A percentile compares a stretch with the other conserved stretches of the same genome.
Conservation (phyloP, 345 rosid species). For the Citrus unshiu region DNA sequence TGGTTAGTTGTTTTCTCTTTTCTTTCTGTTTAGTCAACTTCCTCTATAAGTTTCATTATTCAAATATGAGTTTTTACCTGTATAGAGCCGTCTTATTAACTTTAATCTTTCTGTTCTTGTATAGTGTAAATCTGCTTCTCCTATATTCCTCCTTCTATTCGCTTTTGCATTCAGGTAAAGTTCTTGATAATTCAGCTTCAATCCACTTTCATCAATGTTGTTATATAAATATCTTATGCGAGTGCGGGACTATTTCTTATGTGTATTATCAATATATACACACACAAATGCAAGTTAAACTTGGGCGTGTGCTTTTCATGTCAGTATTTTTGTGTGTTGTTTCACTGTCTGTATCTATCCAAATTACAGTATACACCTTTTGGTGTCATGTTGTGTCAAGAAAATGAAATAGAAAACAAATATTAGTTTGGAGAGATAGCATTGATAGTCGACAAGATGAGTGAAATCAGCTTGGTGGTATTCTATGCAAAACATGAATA, state of each 20-base stretch:
- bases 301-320: neutral
- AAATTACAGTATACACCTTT: neutral
- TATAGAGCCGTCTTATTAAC: conserved; percentile 12
- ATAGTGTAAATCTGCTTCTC: conserved; percentile 99
- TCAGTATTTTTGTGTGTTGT: neutral
- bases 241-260: neutral
- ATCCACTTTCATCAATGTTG: neutral
- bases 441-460: neutral
- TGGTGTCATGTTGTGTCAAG: neutral
- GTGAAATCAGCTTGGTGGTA: neutral
- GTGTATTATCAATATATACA: neutral
- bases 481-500: neutral
- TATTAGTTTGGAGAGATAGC: neutral
- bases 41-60: neutral
- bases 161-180: conserved; percentile 98
- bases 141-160: conserved; percentile 92
- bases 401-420: neutral
- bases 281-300: neutral
- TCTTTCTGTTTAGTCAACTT: neutral
- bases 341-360: neutral
- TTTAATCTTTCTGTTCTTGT: conserved; percentile 12
- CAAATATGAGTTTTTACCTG: neutral
- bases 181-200: conserved; percentile 8
- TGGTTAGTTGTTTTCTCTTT: conserved; percentile 54
- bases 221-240: neutral